Conservation (phyloP, 1,139 yeast species). For the Debaryomyces robertsiae region DNA sequence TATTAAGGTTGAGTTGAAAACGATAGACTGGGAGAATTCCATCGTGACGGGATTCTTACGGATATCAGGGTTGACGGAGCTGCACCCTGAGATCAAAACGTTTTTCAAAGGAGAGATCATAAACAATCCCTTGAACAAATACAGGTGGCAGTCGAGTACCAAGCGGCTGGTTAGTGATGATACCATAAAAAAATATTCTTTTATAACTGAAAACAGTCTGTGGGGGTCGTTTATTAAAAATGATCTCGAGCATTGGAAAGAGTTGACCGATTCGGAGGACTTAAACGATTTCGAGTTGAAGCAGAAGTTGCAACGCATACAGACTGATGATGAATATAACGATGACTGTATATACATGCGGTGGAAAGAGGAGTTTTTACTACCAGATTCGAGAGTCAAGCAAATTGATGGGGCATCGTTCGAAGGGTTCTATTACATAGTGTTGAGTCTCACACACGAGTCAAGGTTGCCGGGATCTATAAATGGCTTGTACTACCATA, state of each 20-base stretch:
- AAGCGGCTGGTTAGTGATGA: constrained; percentile 19
- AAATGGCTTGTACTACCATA: constrained; percentile 80
- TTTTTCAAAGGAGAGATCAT: constrained; percentile 87
- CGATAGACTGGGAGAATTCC: constrained; percentile 63
- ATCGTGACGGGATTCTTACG: constrained; percentile 75
- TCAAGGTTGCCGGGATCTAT: constrained; percentile 54
- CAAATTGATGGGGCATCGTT: constrained; percentile 80
- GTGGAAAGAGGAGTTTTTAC: constrained; percentile 88
- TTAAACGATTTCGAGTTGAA: constrained; percentile 29
- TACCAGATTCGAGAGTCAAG: constrained; percentile 76
- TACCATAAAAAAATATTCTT: constrained; percentile 31
- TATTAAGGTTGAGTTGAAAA: constrained; percentile 70
- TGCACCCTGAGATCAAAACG: constrained; percentile 78
- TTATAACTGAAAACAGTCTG: constrained; percentile 40
- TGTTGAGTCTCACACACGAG: constrained; percentile 62
- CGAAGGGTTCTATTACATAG: constrained; percentile 90
- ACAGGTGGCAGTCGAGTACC: constrained; percentile 21
- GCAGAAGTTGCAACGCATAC: constrained; percentile 32
- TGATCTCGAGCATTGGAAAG: constrained; percentile 86
- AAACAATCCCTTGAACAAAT: constrained; percentile 49
- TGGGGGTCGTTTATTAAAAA: constrained; percentile 70
- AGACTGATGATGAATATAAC: constrained; percentile 31
- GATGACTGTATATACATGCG: constrained; percentile 72
- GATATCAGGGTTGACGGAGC: constrained; percentile 77
- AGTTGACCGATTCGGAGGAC: constrained; percentile 54